These are phyloP conservation scores for Aquilaria agallochum DNA, from an alignment of 441 rosid genomes.

Conservation along the genomic window DNA sequence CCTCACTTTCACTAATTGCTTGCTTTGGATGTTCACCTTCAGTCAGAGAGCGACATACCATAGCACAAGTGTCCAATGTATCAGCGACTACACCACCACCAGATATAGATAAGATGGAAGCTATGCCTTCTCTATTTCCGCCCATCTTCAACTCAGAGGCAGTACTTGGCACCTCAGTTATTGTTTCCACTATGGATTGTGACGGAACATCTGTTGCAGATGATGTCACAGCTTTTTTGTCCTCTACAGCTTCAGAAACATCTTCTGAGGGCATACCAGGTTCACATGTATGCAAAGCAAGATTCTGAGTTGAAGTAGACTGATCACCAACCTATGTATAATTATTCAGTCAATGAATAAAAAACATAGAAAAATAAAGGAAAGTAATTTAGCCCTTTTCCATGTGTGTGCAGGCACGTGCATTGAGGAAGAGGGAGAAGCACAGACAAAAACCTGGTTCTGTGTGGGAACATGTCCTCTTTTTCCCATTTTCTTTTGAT, in stretches of 20 bases:
- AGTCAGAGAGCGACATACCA: constrained; percentile 15
- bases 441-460: constrained; percentile 35
- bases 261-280: constrained; percentile 22
- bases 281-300: constrained; percentile 25
- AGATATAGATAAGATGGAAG: constrained; percentile 30
- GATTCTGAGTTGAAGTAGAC: constrained; percentile 16
- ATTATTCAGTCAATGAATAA: constrained; percentile 10
- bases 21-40: constrained; percentile 25
- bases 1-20: constrained; percentile 22
- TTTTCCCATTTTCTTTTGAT: constrained; percentile 38
- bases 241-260: constrained; percentile 31
- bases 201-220: constrained; percentile 23
- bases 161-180: constrained; percentile 23
- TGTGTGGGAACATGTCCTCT: constrained; percentile 37
- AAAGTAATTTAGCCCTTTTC: not conserved
- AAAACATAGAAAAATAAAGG: not conserved
- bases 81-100: constrained; percentile 16
- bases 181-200: constrained; percentile 21
- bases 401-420: not conserved
- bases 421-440: constrained; percentile 9
- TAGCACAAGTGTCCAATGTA: constrained; percentile 9
- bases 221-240: constrained; percentile 25
- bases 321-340: constrained; percentile 36
- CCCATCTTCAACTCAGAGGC: constrained; percentile 28
- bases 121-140: constrained; percentile 24